Conservation (phyloP, 192 early-diverging fungal genomes). For the Phycomyces blakesleeanus region DNA sequence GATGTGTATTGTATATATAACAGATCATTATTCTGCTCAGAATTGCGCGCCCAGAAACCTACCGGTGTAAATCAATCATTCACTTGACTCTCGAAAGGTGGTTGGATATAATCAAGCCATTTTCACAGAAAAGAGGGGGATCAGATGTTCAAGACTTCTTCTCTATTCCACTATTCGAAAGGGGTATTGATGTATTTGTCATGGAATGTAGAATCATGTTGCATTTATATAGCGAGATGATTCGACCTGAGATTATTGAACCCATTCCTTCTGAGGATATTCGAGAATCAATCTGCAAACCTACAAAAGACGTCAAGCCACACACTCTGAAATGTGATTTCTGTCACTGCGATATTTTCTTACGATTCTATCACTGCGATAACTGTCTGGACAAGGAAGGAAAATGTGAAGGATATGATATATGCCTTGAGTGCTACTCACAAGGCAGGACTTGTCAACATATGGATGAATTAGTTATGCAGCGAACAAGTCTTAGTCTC, state of each 20-base stretch:
- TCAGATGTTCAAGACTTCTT: not conserved
- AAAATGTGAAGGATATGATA: constrained; percentile 9
- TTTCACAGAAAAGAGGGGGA: not conserved
- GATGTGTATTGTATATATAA: not conserved
- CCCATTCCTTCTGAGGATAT: constrained; percentile 3
- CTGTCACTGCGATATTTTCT: constrained; percentile 21
- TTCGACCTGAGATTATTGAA: constrained; percentile 18
- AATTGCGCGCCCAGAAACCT: constrained; percentile 24
- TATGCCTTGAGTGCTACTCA: constrained; percentile 26
- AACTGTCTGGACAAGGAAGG: constrained; percentile 1
- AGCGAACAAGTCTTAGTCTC: not conserved
- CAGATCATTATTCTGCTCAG: not conserved
- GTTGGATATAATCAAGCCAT: not conserved
- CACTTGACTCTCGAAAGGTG: constrained; percentile 14
- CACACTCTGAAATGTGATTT: constrained; percentile 21
- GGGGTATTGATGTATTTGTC: not conserved
- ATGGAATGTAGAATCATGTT: not conserved
- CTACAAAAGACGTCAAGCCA: not conserved
- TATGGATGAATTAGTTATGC: constrained; percentile 10
- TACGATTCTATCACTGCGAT: constrained; percentile 20
- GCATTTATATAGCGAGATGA: constrained; percentile 6
- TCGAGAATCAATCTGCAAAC: not conserved
- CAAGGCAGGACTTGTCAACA: constrained; percentile 21
- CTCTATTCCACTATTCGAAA: not conserved
- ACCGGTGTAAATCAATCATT: constrained; percentile 20